These are phyloP conservation scores for Ganoderma leucocontextum DNA, from an alignment of 1,284 basidiomycete genomes.

Conservation along the genomic window DNA sequence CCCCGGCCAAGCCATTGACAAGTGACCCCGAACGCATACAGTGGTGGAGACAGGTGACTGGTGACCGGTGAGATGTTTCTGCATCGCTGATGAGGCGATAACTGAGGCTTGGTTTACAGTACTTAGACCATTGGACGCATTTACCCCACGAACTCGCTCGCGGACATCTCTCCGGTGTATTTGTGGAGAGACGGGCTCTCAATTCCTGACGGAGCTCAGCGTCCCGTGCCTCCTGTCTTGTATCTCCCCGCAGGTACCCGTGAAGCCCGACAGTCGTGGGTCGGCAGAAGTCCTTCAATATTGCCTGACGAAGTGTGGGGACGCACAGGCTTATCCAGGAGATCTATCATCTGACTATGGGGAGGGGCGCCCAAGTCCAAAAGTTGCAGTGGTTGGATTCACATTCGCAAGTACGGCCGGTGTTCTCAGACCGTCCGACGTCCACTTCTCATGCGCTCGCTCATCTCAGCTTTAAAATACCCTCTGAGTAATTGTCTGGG, in stretches of 20 bases:
- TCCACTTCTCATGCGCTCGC: not conserved
- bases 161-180: not conserved
- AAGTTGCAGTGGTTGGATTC: not conserved
- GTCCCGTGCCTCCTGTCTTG: not conserved
- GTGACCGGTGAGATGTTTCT: not conserved
- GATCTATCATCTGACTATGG: constrained; percentile 1
- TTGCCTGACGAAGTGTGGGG: not conserved
- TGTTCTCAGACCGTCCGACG: not conserved
- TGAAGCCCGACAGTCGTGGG: not conserved
- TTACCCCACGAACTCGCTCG: not conserved
- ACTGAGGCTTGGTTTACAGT: not conserved
- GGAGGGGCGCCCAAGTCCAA: not conserved
- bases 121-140: not conserved
- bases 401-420: not conserved
- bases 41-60: not conserved
- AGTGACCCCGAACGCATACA: no score
- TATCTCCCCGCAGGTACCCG: not conserved
- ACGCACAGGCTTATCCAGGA: not conserved
- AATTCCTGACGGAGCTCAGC: not conserved
- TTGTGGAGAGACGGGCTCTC: not conserved
- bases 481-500: not conserved
- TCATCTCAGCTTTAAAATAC: no score
- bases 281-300: not conserved
- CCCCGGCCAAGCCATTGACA: no score
- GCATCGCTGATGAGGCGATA: not conserved